Evolutionary conservation across 345 rosid genomes (phyloP), one percentile per base, ranked within the genome.

Genomic region (Isatis tinctoria): DNA sequence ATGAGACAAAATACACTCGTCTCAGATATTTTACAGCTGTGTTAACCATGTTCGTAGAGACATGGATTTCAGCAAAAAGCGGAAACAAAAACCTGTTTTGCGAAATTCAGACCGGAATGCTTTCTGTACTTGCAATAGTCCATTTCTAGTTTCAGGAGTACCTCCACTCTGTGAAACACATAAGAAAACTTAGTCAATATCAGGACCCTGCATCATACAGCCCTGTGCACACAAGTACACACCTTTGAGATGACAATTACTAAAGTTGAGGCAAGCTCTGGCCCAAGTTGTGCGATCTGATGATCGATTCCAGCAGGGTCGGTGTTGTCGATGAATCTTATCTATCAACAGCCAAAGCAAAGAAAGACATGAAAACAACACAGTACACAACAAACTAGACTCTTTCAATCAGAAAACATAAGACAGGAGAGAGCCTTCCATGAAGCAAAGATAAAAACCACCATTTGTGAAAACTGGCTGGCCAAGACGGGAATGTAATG

Each of bases 121-220:
- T 80, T 90, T 90, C 76, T 95, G 97, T 62, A 95, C 99, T 85
- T 95, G 97, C 82, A 95, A 69, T 67, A 95, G 83, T 66, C 99
- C 99, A 81, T 95, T 95, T 76, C 99, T 90, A 77, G 97, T 95
- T 84, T 95, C 97, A 78, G 99, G 99, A 57, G 99, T 92, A 70
- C 96, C 97, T 80, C 99, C 99, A 84, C 99, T 95, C 99, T 95
- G 84, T 35, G 16, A 36, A 51, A 65, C 35, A 58, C 30, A 13
- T 32, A 10, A 39, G 28, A n/a, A 52, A 41, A 37, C 30, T 56
- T 13, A 54, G 57, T 30, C 52, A 8, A 35, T 18, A 47, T 49
- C 45, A 64, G 20, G 43, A 59, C 45, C 14, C 49, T 30, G 35
- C 14, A 71, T 41, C 39, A 45, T 28, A 44, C 35, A 59, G 16